Evolutionary conservation across 2,329 filamentous ascomycete species (phyloP), one percentile per base, ranked within the genome.

Genomic region (Arthroderma uncinatum): DNA sequence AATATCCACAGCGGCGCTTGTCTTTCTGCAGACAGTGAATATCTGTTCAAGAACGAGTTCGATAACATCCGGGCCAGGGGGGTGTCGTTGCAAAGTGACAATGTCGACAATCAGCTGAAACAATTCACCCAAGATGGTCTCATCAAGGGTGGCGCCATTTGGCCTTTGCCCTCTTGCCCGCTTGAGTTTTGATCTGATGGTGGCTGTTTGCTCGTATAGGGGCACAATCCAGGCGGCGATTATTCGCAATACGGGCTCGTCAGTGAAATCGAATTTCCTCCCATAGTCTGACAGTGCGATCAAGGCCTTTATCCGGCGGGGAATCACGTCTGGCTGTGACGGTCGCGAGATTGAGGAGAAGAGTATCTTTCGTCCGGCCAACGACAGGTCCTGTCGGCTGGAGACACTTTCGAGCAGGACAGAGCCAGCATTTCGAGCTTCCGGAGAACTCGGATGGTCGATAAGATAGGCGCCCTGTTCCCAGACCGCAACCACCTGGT

Each of bases 91-190:
- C n/a, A 74, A 59, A 4, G 71, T 74, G 57, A 74, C 68, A 39
- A 74, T 61, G 61, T 74, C 72, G 14, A 74, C 67, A 14, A 70
- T 69, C 39, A 74, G 72, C 54, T 74, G 71, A 55, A 74, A 67
- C 25, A 74, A 62, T 40, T 72, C 68, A 47, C 67, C 67, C 42
- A 74, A 62, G 53, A 66, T 62, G n/a, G 66, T 62, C 55, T 73
- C 69, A 53, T 73, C 70, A 30, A 69, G 61, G 7, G 59, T 64
- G 9, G 68, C 59, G 9, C 66, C 67, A 53, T 67, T 71, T 28
- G 65, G 57, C 30, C 68, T 70, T 10, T 61, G 60, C 1, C 63
- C 62, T 54, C 71, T 73, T 5, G 62, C 64, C 54, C 71, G 73
- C 53, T 71, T 70, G 21, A 69, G 65, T 59, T 68, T 74, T 8